phyloP scores from a whole-genome alignment of 306 rosid genomes.

The Luffa aegyptiaca region DNA sequence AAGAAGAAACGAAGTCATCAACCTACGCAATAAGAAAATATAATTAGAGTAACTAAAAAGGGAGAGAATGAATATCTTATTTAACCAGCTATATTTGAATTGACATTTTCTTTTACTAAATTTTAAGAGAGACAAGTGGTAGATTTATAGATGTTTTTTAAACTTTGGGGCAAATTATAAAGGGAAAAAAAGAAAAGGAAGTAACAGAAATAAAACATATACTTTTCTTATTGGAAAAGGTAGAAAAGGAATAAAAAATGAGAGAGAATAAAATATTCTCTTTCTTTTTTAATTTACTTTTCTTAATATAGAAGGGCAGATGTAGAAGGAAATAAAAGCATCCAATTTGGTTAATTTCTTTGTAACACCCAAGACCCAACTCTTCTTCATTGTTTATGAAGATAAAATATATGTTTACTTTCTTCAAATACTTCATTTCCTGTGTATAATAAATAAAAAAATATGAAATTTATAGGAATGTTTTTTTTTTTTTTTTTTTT shows the following conservation, averaged over 20 bases:
- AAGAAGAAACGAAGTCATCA: not conserved
- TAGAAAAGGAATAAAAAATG: not conserved
- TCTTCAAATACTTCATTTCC: not conserved
- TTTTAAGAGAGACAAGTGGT: too few relatives aligned
- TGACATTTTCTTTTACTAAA: too few relatives aligned
- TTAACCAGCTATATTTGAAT: too few relatives aligned
- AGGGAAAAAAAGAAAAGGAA: not conserved
- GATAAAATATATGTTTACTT: not conserved
- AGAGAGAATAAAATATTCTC: not conserved
- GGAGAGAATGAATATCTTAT: too few relatives aligned
- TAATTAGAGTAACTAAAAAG: too few relatives aligned
- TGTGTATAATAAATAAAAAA: not conserved
- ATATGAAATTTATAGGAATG: too few relatives aligned
- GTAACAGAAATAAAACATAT: not conserved
- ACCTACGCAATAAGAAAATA: not conserved
- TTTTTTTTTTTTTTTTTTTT: too few relatives aligned
- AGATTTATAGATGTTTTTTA: too few relatives aligned
- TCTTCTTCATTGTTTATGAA: not conserved
- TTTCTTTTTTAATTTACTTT: not conserved
- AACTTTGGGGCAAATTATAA: too few relatives aligned
- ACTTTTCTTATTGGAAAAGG: not conserved
- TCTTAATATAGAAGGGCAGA: not conserved
- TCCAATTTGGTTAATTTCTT: not conserved
- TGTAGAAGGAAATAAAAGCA: not conserved
- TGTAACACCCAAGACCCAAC: not conserved